Evolutionary conservation across 768 basidiomycete species (phyloP), one percentile per base, ranked within the genome.

Genomic region (Mycena vitilis): DNA sequence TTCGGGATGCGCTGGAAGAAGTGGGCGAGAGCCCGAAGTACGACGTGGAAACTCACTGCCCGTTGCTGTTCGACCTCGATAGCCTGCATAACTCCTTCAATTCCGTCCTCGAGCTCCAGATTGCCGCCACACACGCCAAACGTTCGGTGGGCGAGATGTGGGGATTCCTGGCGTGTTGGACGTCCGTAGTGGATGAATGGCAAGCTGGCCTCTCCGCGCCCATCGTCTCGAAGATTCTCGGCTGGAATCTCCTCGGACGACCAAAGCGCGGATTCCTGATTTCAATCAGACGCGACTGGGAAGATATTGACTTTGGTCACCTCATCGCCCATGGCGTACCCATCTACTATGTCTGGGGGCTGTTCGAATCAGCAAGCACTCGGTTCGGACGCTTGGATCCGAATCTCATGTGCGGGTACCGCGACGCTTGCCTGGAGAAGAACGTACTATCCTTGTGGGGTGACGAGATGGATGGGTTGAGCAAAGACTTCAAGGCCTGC

Each of bases 81-180:
- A 40, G 38, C 7, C 8, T 40, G 7, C 8, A 40, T 40, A 13
- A 7, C 8, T 13, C 8, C 7, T 40, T 8, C 13, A 8, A 7
- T 40, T 40, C 38, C 7, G 38, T 8, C 7, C 7, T 40, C 13
- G 38, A 13, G 38, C 8, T 40, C 13, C 38, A 40, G 7, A 7
- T 11, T 6, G 6, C 38, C 11, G 63, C 8, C 1, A 18, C n/a
- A 18, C 45, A 64, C 1, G 63, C 63, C 0, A 22, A 30, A 1
- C 37, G 63, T 2, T n/a, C 63, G 18, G 22, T 42, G 1, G 10
- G 48, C 12, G 55, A 64, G 0, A 37, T 38, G 20, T 18, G 3
- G 9, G 63, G 54, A 4, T 38, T 25, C 22, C 2, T 64, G 4
- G 5, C 20, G 6, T 64, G 63, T 54, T 64, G 63, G 63, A 57